Evolutionary conservation across 176 grass and related monocot species (phyloP), one percentile per base, ranked within the genome.

Genomic region (Aegilops tauschii): DNA sequence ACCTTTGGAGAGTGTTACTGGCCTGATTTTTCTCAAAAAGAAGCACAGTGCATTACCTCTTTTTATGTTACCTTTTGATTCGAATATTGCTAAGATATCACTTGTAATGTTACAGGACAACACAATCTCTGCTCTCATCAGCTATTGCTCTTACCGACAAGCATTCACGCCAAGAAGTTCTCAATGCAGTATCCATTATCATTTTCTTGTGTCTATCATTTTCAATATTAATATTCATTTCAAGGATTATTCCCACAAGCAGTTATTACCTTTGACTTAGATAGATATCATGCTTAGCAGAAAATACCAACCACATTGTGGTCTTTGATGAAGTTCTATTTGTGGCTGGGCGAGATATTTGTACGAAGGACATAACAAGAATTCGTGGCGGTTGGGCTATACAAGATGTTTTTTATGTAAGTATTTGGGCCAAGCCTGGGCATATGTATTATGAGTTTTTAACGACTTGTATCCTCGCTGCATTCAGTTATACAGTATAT

Each of bases 241-340:
- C 34, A 80, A 80, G 68, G 18, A 72, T 75, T 87, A 84, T 61
- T 49, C 59, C 61, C 49, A 80, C 13, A 74, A 59, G 83, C 61
- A 49, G 35, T 12, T 77, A 32, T 92, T 83, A 76, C 84, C 93
- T 87, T 89, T 95, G 86, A 93, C 64, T 63, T 82, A 29, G 78
- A 88, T 93, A 98, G 96, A 98, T 98, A 88, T 98, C 92, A 23
- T 95, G 86, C 90, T 92, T 98, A 93, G 96, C 93, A 83, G 96
- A 98, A 86, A 95, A 90, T 71, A 95, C 93, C 65, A 89, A 92
- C 83, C 90, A 91, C 79, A 91, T 47, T 84, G 73, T 95, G 65
- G 93, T 98, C 44, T 98, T 98, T 80, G 87, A 91, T 89, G 96
- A 98, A 87, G 93, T 98, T 85, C 79, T 98, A 75, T 89, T 80